Conservation (phyloP, 345 rosid species). For the Arabidopsis suecica region DNA sequence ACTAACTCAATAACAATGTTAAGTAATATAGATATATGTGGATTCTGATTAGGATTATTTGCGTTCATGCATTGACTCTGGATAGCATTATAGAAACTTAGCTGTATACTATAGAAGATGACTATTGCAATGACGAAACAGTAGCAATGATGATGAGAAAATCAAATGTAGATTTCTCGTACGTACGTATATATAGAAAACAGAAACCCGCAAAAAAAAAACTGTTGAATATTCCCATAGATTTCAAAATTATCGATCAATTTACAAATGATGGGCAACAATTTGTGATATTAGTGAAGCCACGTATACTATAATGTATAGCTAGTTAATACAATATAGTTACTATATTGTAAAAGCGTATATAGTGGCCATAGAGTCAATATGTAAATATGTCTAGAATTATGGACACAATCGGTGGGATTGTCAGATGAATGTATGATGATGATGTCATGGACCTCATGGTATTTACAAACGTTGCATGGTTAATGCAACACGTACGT, state of each 20-base stretch:
- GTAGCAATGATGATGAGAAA: slow-evolving; percentile 29
- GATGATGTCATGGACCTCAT: slow-evolving; percentile 39
- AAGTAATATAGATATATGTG: not conserved
- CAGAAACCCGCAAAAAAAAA: slow-evolving; percentile 32
- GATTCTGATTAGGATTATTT: not conserved
- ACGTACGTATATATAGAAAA: not conserved
- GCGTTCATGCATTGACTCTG: slow-evolving; percentile 33
- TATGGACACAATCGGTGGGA: slow-evolving; percentile 35
- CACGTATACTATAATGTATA: slow-evolving; percentile 18
- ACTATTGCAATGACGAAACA: slow-evolving; percentile 42
- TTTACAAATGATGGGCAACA: slow-evolving; percentile 22
- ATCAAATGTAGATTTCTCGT: slow-evolving; percentile 37
- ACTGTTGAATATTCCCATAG: slow-evolving; percentile 33
- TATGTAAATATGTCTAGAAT: not conserved
- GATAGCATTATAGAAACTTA: slow-evolving; percentile 20
- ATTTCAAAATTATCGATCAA: not conserved
- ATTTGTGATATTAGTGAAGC: slow-evolving; percentile 23
- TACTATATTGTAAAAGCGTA: slow-evolving; percentile 17
- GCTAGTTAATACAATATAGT: slow-evolving; percentile 2
- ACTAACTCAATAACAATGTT: not conserved
- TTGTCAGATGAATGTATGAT: slow-evolving; percentile 37
- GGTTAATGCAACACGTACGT: slow-evolving; percentile 43
- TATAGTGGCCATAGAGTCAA: not conserved
- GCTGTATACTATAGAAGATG: slow-evolving; percentile 35
- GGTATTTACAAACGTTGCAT: slow-evolving; percentile 42